These are phyloP conservation scores for Penicillium griseofulvum DNA, from an alignment of 2,329 filamentous ascomycete species.

Conservation along the genomic window DNA sequence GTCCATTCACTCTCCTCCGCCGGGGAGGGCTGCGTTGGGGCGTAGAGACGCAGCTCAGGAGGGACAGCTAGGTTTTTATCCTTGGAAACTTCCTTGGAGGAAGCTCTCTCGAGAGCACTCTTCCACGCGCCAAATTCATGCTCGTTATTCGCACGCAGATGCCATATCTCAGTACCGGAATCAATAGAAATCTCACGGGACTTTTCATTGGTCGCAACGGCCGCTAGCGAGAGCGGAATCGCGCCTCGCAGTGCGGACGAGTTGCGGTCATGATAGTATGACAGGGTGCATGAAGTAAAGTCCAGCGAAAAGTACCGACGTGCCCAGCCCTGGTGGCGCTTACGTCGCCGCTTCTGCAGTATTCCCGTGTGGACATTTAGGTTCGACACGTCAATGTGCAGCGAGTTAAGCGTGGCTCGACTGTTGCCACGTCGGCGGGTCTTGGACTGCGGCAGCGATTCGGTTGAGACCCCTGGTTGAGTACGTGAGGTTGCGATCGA, in stretches of 20 bases:
- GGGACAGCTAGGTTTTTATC: slow-evolving; percentile 25
- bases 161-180: slow-evolving; percentile 96
- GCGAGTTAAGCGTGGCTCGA: slow-evolving; percentile 24
- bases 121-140: slow-evolving; percentile 90
- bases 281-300: slow-evolving; percentile 88
- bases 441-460: slow-evolving; percentile 46
- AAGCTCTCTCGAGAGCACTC: slow-evolving; percentile 77
- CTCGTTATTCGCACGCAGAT: slow-evolving; percentile 76
- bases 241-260: slow-evolving; percentile 89
- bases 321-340: slow-evolving; percentile 90
- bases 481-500: slow-evolving; percentile 43
- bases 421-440: slow-evolving; percentile 33
- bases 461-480: slow-evolving; percentile 49
- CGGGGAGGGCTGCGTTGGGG: slow-evolving; percentile 30
- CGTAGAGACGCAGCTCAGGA: slow-evolving; percentile 30
- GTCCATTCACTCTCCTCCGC: slow-evolving; percentile 82
- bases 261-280: slow-evolving; percentile 93
- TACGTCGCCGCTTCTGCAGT: slow-evolving; percentile 84
- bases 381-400: slow-evolving; percentile 26
- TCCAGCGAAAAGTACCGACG: slow-evolving; percentile 94
- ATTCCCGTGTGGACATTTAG: slow-evolving; percentile 74
- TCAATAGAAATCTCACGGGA: slow-evolving; percentile 92
- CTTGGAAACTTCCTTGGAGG: slow-evolving; percentile 55
- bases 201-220: slow-evolving; percentile 83
- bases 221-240: slow-evolving; percentile 86